phyloP scores from a whole-genome alignment of 345 rosid species.

The Moricandia arvensis region DNA sequence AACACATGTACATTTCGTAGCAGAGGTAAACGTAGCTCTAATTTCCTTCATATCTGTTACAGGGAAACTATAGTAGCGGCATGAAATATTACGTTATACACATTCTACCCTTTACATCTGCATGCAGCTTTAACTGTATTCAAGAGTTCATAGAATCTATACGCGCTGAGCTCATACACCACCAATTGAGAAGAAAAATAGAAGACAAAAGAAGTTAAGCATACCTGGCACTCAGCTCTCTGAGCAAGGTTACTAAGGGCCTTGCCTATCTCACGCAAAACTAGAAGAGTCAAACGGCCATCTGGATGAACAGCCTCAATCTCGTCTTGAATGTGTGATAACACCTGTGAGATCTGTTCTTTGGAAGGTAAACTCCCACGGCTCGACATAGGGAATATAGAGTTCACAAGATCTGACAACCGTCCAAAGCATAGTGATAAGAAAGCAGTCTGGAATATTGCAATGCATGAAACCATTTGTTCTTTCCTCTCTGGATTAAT shows the following conservation, averaged over 20 bases:
- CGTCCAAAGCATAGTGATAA: constrained; percentile 73
- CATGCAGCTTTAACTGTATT: not conserved
- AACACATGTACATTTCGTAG: not conserved
- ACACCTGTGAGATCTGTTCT: constrained; percentile 76
- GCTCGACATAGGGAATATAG: constrained; percentile 81
- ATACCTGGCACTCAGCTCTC: constrained; percentile 96
- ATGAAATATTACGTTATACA: not conserved
- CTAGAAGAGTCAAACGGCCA: constrained; percentile 85
- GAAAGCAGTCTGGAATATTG: constrained; percentile 89
- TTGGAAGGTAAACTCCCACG: constrained; percentile 94
- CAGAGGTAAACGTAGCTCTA: not conserved
- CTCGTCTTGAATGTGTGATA: constrained; percentile 90
- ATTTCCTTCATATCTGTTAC: not conserved
- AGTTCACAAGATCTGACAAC: constrained; percentile 85
- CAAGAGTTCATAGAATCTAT: constrained; percentile 1
- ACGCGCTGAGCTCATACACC: not conserved
- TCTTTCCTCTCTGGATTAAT: constrained; percentile 71
- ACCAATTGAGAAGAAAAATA: not conserved
- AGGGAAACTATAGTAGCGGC: not conserved
- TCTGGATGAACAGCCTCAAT: constrained; percentile 89
- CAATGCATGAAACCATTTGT: constrained; percentile 76
- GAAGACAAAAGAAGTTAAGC: not conserved
- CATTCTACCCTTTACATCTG: constrained; percentile 6
- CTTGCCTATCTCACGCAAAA: constrained; percentile 84
- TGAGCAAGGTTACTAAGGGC: constrained; percentile 72